Conservation (phyloP, 2,329 filamentous ascomycete species). For the Metarhizium humberi region DNA sequence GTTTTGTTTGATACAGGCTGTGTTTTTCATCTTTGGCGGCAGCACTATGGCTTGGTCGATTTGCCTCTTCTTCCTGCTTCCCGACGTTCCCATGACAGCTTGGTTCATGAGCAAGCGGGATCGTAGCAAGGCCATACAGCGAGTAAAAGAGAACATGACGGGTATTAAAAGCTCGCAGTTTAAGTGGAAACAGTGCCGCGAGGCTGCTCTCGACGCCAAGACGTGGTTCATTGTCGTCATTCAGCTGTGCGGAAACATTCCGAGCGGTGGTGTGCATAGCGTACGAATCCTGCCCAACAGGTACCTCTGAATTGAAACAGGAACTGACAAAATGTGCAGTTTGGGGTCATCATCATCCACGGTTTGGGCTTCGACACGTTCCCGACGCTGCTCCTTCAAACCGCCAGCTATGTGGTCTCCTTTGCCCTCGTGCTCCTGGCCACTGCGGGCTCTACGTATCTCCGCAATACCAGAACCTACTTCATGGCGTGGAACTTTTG, state of each 20-base stretch:
- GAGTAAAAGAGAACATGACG: constrained; percentile 24
- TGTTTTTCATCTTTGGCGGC: constrained; percentile 13
- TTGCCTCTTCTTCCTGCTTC: constrained; percentile 12
- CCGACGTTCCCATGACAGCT: constrained; percentile 15
- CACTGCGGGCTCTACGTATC: constrained; percentile 12
- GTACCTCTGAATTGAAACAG: constrained; percentile 2
- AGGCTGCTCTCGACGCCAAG: constrained; percentile 17
- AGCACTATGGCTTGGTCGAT: constrained; percentile 14
- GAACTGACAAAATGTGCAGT: constrained; percentile 6
- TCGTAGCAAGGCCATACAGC: constrained; percentile 17
- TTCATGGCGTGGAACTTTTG: constrained; percentile 15
- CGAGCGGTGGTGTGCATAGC: constrained; percentile 18
- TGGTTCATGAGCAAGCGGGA: constrained; percentile 19
- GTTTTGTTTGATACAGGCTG: no score
- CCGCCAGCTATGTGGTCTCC: constrained; percentile 12
- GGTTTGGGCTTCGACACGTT: constrained; percentile 15
- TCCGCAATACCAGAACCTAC: constrained; percentile 16
- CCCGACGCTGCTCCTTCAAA: constrained; percentile 11
- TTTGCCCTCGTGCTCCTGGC: constrained; percentile 14
- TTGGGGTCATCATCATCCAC: constrained; percentile 15
- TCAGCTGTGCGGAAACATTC: constrained; percentile 16
- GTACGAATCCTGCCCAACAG: constrained; percentile 4
- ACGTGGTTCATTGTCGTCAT: constrained; percentile 17
- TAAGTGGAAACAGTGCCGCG: constrained; percentile 14
- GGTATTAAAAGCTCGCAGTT: constrained; percentile 20